phyloP scores from a whole-genome alignment of 1,284 basidiomycete species.

The Clitocybe nebularis region DNA sequence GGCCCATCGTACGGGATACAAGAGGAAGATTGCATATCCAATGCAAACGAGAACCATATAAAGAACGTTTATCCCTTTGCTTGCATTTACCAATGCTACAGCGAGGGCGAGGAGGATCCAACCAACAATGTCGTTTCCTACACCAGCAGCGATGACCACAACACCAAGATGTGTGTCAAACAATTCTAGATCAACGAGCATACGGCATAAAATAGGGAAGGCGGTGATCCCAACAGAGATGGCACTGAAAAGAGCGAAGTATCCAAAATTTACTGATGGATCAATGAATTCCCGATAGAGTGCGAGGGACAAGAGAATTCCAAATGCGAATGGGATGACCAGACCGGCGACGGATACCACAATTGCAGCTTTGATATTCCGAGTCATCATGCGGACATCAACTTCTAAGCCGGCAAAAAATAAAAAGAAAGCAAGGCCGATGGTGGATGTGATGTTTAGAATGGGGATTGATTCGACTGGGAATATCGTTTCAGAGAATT shows the following conservation, averaged over 20 bases:
- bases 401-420: constrained; percentile 89
- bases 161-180: constrained; percentile 92
- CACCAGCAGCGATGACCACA: constrained; percentile 89
- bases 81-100: constrained; percentile 85
- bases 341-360: constrained; percentile 63
- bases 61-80: constrained; percentile 71
- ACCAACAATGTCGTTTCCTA: constrained; percentile 87
- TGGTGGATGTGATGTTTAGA: constrained; percentile 79
- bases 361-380: constrained; percentile 50
- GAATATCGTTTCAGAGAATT: constrained; percentile 72
- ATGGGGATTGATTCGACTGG: constrained; percentile 65
- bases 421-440: constrained; percentile 87
- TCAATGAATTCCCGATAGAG: constrained; percentile 80
- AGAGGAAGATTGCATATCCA: constrained; percentile 72
- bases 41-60: constrained; percentile 77
- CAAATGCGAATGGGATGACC: constrained; percentile 78
- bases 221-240: constrained; percentile 95
- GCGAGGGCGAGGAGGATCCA: constrained; percentile 79
- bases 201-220: constrained; percentile 90
- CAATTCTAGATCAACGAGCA: constrained; percentile 76
- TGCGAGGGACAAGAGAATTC: constrained; percentile 78
- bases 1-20: constrained; percentile 64
- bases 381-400: constrained; percentile 71
- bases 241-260: constrained; percentile 90
- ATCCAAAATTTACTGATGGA: constrained; percentile 62